Evolutionary conservation across 352 stramenopile genomes (phyloP).

Genomic region (Globisporangium splendens): DNA sequence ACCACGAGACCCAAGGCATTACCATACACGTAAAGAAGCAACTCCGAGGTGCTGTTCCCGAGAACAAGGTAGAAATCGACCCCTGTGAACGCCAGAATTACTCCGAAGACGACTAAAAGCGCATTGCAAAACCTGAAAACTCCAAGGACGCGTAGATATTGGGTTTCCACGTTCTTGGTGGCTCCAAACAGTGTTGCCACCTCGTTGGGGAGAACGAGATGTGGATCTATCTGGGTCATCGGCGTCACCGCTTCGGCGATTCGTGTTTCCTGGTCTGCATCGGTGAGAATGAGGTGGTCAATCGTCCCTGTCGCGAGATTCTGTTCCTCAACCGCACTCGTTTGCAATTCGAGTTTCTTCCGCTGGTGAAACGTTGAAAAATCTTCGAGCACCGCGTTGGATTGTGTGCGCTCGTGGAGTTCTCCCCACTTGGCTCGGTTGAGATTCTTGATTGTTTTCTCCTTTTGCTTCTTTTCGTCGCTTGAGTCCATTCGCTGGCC

Average conservation of each 20-base stretch:
- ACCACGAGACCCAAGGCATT: conserved; percentile 30
- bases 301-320: not conserved
- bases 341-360: conserved; percentile 23
- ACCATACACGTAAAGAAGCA: conserved; percentile 49
- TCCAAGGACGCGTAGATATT: conserved; percentile 31
- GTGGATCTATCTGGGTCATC: not conserved
- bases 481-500: conserved; percentile 31
- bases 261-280: not conserved
- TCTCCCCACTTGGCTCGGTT: conserved; percentile 67
- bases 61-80: conserved; percentile 51
- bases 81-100: conserved; percentile 43
- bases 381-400: conserved; percentile 31
- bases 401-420: conserved; percentile 39
- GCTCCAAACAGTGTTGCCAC: conserved; percentile 44
- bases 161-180: conserved; percentile 19
- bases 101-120: conserved; percentile 28
- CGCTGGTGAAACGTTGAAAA: conserved; percentile 45
- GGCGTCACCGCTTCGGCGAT: conserved; percentile 9
- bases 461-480: conserved; percentile 42
- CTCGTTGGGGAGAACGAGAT: conserved; percentile 36
- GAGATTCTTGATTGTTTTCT: conserved; percentile 50
- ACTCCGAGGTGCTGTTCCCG: conserved; percentile 44
- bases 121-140: conserved; percentile 34
- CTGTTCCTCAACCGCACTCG: conserved; percentile 1
- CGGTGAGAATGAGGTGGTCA: no score